These are phyloP conservation scores for Coprinellus micaceus DNA, from an alignment of 768 basidiomycete species.

Conservation along the genomic window DNA sequence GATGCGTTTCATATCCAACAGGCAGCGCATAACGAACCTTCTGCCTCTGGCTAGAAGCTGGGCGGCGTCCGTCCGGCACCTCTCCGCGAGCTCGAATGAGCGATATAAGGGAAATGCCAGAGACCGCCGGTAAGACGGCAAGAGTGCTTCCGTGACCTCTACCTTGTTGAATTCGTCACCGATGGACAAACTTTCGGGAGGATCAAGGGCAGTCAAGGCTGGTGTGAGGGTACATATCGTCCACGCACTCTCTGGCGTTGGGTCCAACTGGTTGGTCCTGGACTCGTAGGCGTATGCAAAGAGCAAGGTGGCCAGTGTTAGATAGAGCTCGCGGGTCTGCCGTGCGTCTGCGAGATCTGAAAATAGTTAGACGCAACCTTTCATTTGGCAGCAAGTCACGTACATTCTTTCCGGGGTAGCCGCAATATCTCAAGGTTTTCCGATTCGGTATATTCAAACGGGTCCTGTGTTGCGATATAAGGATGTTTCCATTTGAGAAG, in stretches of 20 bases:
- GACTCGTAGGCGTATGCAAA: constrained; percentile 82
- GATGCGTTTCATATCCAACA: constrained; percentile 69
- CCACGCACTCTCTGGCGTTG: constrained; percentile 89
- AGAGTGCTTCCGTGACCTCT: constrained; percentile 50
- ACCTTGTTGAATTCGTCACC: constrained; percentile 27
- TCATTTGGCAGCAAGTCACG: constrained; percentile 12
- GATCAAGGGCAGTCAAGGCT: constrained; percentile 80
- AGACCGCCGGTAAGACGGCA: constrained; percentile 68
- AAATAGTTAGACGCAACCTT: background rate
- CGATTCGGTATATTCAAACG: constrained; percentile 61
- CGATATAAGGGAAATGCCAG: constrained; percentile 78
- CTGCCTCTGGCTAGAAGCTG: constrained; percentile 55
- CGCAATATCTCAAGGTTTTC: constrained; percentile 67
- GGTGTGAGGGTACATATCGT: constrained; percentile 71
- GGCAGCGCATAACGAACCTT: constrained; percentile 56
- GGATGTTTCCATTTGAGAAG: constrained; percentile 67
- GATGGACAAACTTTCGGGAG: constrained; percentile 21
- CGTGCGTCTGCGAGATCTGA: constrained; percentile 57
- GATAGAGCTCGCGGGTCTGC: constrained; percentile 62
- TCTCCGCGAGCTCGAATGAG: constrained; percentile 70
- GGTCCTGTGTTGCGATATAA: constrained; percentile 28
- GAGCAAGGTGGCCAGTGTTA: constrained; percentile 65
- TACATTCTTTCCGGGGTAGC: constrained; percentile 54
- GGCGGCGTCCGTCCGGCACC: constrained; percentile 64
- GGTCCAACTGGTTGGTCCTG: constrained; percentile 72